Base-by-base conservation (phyloP, 164 flowering plant species). In the Protea cynaroides region DNA sequence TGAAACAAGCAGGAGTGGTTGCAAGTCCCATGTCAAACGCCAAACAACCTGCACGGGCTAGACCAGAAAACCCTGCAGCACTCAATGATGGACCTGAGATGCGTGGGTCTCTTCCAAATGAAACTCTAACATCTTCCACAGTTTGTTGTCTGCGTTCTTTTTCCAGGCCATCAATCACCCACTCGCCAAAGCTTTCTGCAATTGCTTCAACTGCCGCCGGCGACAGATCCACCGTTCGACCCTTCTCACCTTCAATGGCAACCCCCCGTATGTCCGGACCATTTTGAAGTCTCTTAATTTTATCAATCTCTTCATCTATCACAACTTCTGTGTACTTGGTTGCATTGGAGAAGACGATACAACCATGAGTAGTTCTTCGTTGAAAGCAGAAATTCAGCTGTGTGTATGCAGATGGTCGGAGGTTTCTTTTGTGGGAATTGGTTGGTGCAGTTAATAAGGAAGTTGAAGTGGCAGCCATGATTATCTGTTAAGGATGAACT, bases 1-100 rank as follows among this genome's bases (percentile, higher is more conserved):
- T 92, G 77, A 86, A 92, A 74, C 98, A 92, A 69, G 96, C 98
- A 0, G 98, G 98, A 15, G 98, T 92, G 1, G 98, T 90, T 7
- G 98, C 96, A 17, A 92, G 82, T 9, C 96, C 98, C 86, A 92
- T 92, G 61, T 92, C 93, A 59, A 86, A 84, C 24, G 47, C 81
- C 72, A 72, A 52, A 63, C 98, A 92, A 8, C 96, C 95, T 7
- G 88, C 90, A 3, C 84, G 76, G 7, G 76, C 76, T 5, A 92
- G 86, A 7, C 98, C 98, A 0, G 89, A 70, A 68, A 90, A 85
- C 18, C 84, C 81, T 0, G 86, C 96, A 0, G 63, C 81, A 46
- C 92, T 83, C 82, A 92, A 66, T 0, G 71, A 8, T 2, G 79
- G 57, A 0, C 96, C 92, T 0, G 96, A 83, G 0, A 86, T 70